Evolutionary conservation across 805 yeast genomes (phyloP).

Genomic region (Monosporozyma aerobia): DNA sequence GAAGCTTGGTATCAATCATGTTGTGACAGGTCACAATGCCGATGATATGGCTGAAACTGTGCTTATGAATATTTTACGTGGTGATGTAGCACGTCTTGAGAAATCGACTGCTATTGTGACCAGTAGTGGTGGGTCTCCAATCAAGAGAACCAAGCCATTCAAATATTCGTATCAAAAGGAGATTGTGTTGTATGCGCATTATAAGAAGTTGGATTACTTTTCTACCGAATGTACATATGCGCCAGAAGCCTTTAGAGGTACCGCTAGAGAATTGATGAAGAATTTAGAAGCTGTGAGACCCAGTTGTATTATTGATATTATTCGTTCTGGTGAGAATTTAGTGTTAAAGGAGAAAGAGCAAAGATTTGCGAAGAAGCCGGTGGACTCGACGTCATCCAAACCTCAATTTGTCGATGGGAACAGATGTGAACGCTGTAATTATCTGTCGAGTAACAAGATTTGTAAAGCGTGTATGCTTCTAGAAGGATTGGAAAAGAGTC

Average conservation of each 20-base stretch:
- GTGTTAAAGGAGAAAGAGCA: constrained; percentile 48
- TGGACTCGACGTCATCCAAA: constrained; percentile 16
- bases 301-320: constrained; percentile 86
- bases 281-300: constrained; percentile 86
- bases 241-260: constrained; percentile 97
- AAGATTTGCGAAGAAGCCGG: constrained; percentile 19
- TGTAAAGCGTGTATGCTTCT: constrained; percentile 90
- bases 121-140: constrained; percentile 72
- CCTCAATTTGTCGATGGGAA: constrained; percentile 47
- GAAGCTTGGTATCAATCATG: constrained; percentile 74
- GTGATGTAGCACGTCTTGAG: constrained; percentile 91
- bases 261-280: constrained; percentile 87
- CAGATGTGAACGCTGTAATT: constrained; percentile 83
- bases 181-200: constrained; percentile 94
- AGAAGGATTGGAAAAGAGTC: constrained; percentile 69
- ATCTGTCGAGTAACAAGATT: constrained; percentile 73
- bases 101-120: constrained; percentile 83
- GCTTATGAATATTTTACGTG: constrained; percentile 85
- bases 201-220: constrained; percentile 87
- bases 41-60: constrained; percentile 99
- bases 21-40: constrained; percentile 97
- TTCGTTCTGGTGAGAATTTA: constrained; percentile 85
- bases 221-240: constrained; percentile 97
- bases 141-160: constrained; percentile 90
- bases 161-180: constrained; percentile 95